Evolutionary conservation across 352 stramenopile species (phyloP), one percentile per base, ranked within the genome.

Genomic region (Phytophthora citrophthora): DNA sequence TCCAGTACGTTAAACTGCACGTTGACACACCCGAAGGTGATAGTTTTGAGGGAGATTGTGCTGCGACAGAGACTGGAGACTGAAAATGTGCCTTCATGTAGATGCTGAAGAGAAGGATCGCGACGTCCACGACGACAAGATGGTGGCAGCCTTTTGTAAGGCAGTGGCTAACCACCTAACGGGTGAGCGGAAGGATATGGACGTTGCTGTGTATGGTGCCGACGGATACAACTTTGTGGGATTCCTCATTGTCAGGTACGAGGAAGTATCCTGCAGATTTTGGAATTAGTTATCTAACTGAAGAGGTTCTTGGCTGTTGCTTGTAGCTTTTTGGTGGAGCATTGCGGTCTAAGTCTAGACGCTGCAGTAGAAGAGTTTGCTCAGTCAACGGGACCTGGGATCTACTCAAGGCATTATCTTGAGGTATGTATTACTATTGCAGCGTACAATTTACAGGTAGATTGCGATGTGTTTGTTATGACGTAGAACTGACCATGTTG

Each of bases 1-100:
- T 96, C 1, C 66, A 91, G 38, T 96, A 89, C 50, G 72, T 89
- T 31, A 94, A 96, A 59, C 72, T 96, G 34, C 61, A 48, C 3
- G 60, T 79, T 6, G 56, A 68, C 26, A 69, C 70, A 12, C 49
- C 72, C 2, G 76, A 83, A 73, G 76, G 77, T 88, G 32, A 44
- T 48, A 15, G 1, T 8, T 44, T 29, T 61, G 15, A 18, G 11
- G 27, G 12, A 8, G 23, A 8, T 10, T 44, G 6, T 29, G 26
- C 26, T 29, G 1, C 26, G 26, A 29, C 26, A 23, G 18, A 1
- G 26, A 12, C 10, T 34, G 47, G 43, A 62, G 24, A 36, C 39
- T 61, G 7, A 73, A n/a, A 18, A 11, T 31, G 34, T 36, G 38
- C n/a, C 13, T 27, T 50, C 26, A 63, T 54, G 47, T 52, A 66